Conservation (phyloP, 139 green algal species). For the Picochlorum sp. region DNA sequence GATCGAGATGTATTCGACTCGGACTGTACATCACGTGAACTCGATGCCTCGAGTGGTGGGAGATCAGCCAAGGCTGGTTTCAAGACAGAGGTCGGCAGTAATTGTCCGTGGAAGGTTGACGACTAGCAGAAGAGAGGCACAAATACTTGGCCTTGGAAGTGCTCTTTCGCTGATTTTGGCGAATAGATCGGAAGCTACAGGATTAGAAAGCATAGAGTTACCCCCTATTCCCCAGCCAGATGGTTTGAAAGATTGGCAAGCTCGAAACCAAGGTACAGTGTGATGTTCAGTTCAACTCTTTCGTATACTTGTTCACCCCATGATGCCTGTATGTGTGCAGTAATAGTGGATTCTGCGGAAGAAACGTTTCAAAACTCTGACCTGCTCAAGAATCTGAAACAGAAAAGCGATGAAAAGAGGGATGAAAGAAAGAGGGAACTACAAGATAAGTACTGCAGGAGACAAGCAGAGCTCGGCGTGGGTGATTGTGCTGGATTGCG, state of each 20-base stretch:
- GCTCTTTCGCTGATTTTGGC: neutral
- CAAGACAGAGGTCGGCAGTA: too few species aligned
- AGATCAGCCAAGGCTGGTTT: too few species aligned
- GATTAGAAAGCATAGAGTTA: neutral
- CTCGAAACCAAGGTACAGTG: neutral
- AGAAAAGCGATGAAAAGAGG: constrained; percentile 10
- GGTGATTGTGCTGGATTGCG: constrained; percentile 62
- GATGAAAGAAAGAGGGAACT: constrained; percentile 21
- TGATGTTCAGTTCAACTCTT: too few species aligned
- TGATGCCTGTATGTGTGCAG: too few species aligned
- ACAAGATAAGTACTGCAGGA: constrained; percentile 51
- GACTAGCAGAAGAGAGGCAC: too few species aligned
- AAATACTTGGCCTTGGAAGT: neutral
- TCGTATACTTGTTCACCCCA: too few species aligned
- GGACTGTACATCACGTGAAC: too few species aligned
- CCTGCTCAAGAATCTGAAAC: constrained; percentile 16
- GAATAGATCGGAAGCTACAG: neutral
- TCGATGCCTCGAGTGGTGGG: too few species aligned
- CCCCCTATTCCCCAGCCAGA: neutral
- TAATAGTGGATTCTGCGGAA: constrained; percentile 19
- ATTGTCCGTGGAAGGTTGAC: too few species aligned
- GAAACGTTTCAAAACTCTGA: constrained; percentile 17
- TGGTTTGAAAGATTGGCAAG: neutral
- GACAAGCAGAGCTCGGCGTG: constrained; percentile 64
- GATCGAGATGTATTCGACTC: too few species aligned